phyloP scores from a whole-genome alignment of 2,329 filamentous ascomycete species.

The Xylariaceae sp. region DNA sequence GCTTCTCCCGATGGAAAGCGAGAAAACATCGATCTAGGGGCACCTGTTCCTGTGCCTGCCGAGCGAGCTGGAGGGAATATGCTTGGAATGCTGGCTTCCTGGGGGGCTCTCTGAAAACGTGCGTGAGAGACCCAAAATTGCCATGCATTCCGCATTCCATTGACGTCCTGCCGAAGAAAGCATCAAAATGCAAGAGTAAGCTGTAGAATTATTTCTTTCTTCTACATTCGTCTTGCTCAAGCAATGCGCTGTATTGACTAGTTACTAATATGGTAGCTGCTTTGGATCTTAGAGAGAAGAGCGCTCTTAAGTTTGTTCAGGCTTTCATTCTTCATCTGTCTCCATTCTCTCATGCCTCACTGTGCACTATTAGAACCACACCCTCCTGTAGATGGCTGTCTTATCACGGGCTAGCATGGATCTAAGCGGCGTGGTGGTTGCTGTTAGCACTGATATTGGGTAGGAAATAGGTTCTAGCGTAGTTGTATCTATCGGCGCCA shows the following conservation, averaged over 20 bases:
- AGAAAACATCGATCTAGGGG: constrained; percentile 11
- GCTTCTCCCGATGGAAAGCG: neutral
- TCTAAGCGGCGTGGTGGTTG: neutral
- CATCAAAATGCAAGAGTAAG: constrained; percentile 29
- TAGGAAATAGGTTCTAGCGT: neutral
- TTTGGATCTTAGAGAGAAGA: neutral
- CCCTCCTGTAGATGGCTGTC: neutral
- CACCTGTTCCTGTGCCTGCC: constrained; percentile 17
- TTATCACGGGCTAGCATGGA: neutral
- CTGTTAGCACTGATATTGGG: neutral
- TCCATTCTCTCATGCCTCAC: neutral
- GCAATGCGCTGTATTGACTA: neutral
- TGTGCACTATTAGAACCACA: neutral
- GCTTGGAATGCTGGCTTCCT: constrained; percentile 38
- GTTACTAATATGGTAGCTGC: too few relatives aligned
- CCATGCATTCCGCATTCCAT: constrained; percentile 37
- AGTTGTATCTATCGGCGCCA: constrained; percentile 7
- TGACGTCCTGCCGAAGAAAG: constrained; percentile 26
- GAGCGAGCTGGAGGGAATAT: constrained; percentile 13
- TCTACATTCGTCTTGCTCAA: neutral
- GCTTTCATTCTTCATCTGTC: neutral
- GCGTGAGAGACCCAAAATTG: constrained; percentile 30
- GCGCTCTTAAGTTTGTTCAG: neutral
- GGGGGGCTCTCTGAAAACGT: constrained; percentile 38
- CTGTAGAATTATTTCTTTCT: constrained; percentile 4